Percentiles rank a stretch among this genome's conserved stretches.
Evolutionary conservation across 1,284 basidiomycete genomes (phyloP).

Genomic region (Chiua sp.): DNA sequence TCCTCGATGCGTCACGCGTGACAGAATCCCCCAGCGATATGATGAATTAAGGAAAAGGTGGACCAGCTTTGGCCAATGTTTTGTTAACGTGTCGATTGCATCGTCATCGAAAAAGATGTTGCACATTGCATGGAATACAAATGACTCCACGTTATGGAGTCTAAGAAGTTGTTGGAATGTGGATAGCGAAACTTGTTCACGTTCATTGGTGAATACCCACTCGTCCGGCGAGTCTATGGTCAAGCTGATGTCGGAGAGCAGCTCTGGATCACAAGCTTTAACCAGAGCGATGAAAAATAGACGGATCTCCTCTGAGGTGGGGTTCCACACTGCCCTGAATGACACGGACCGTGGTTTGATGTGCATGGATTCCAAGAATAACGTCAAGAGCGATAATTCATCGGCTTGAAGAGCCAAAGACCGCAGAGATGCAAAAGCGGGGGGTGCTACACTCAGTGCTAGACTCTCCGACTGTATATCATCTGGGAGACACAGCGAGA

Average conservation of each 20-base stretch:
- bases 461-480: constrained; percentile 21
- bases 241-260: constrained; percentile 17
- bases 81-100: constrained; percentile 16
- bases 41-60: constrained; percentile 18
- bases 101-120: constrained; percentile 20
- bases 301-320: constrained; percentile 21
- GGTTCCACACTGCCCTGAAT: constrained; percentile 18
- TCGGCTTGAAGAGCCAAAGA: constrained; percentile 12
- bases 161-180: constrained; percentile 25
- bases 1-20: constrained; percentile 25
- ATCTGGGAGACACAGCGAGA: constrained; percentile 22
- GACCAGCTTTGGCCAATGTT: constrained; percentile 23
- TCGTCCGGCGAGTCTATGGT: neutral
- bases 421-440: constrained; percentile 19
- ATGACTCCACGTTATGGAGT: constrained; percentile 13
- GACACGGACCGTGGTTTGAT: constrained; percentile 18
- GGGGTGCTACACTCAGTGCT: constrained; percentile 12
- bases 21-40: constrained; percentile 21
- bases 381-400: constrained; percentile 22
- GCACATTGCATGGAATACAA: constrained; percentile 26
- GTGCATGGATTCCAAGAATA: constrained; percentile 23
- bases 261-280: constrained; percentile 19
- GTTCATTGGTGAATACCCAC: neutral
- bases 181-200: constrained; percentile 16
- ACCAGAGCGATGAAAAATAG: constrained; percentile 27